Evolutionary conservation across 257 asterid species (phyloP).

Genomic region (Ballota nigra): DNA sequence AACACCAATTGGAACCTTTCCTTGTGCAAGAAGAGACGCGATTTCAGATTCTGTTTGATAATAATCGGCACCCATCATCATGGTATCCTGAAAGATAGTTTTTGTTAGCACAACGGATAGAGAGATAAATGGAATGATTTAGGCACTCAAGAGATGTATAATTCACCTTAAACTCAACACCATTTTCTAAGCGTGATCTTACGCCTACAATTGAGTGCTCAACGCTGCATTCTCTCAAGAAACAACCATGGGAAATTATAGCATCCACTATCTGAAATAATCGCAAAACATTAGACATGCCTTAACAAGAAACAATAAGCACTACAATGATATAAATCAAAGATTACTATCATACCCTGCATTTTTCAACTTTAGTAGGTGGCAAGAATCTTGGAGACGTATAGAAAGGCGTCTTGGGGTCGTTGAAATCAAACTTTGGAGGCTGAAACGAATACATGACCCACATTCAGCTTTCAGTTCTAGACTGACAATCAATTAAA

Average conservation of each 20-base stretch:
- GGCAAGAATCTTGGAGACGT: conserved; percentile 91
- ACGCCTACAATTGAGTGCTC: conserved; percentile 87
- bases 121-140: neutral
- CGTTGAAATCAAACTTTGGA: conserved; percentile 74
- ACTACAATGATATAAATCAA: neutral
- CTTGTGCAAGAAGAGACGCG: conserved; percentile 66
- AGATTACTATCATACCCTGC: conserved; percentile 58
- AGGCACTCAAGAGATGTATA: neutral
- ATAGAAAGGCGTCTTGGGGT: conserved; percentile 83
- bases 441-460: conserved; percentile 47
- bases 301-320: neutral
- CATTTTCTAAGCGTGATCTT: conserved; percentile 82
- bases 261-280: conserved; percentile 75
- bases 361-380: conserved; percentile 83
- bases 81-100: conserved; percentile 62
- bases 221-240: conserved; percentile 69
- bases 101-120: neutral
- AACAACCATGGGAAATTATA: conserved; percentile 92
- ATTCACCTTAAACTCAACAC: conserved; percentile 76
- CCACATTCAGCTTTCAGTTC: conserved; percentile 16
- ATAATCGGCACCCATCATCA: conserved; percentile 98
- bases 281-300: conserved; percentile 16
- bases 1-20: conserved; percentile 90
- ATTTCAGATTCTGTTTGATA: conserved; percentile 92
- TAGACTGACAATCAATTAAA: neutral